Conservation (phyloP, 192 early-diverging fungal genomes). For the Linnemannia exigua region DNA sequence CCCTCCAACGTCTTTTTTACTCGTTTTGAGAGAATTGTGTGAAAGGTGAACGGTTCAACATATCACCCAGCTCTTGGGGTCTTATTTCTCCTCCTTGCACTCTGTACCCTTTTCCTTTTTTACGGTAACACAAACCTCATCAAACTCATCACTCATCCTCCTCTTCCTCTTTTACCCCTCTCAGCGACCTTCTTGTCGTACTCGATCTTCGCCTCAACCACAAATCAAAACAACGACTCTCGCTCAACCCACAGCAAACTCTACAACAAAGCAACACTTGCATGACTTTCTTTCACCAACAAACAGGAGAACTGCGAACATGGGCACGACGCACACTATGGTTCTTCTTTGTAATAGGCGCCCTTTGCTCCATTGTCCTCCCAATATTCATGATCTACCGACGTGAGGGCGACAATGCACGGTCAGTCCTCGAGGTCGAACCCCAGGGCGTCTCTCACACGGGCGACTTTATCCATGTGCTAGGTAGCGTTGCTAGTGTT, state of each 20-base stretch:
- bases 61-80: too few species aligned
- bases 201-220: neutral
- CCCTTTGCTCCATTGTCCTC: slow-evolving; percentile 30
- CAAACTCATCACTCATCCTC: too few species aligned
- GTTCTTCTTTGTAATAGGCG: slow-evolving; percentile 13
- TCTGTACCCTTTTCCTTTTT: neutral
- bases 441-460: slow-evolving; percentile 36
- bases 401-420: slow-evolving; percentile 32
- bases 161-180: neutral
- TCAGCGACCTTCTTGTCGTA: neutral
- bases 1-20: neutral
- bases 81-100: neutral
- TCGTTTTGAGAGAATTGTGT: too few species aligned
- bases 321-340: slow-evolving; percentile 26
- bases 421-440: slow-evolving; percentile 34
- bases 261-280: neutral
- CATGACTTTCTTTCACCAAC: slow-evolving; percentile 27
- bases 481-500: slow-evolving; percentile 51
- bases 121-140: too few species aligned
- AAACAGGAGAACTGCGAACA: slow-evolving; percentile 17
- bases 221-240: neutral
- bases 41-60: too few species aligned
- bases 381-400: slow-evolving; percentile 41
- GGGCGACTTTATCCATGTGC: slow-evolving; percentile 50
- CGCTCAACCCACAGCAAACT: neutral